Conservation (phyloP, 805 yeast species). For the Starmerella roubikii region DNA sequence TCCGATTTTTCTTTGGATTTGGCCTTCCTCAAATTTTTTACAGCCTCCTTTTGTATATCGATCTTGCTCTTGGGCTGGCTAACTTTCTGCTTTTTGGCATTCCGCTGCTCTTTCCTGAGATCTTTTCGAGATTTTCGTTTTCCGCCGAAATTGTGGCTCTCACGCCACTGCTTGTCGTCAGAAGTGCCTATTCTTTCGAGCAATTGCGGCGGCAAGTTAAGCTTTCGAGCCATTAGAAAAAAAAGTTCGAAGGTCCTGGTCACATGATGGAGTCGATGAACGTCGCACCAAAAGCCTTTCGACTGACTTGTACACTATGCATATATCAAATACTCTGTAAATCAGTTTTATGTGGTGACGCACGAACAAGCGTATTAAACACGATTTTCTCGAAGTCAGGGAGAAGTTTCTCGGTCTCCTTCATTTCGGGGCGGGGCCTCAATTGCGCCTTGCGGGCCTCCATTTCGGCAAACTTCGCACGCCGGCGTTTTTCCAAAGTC, state of each 20-base stretch:
- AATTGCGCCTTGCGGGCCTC: slow-evolving; percentile 17
- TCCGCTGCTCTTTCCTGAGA: slow-evolving; percentile 16
- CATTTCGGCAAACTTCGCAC: slow-evolving; percentile 16
- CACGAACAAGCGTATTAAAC: slow-evolving; percentile 1
- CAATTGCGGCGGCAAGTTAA: slow-evolving; percentile 15
- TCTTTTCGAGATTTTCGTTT: slow-evolving; percentile 18
- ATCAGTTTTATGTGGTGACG: slow-evolving; percentile 4
- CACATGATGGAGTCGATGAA: too few relatives aligned
- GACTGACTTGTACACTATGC: too few relatives aligned
- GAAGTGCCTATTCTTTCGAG: slow-evolving; percentile 11
- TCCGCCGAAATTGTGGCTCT: slow-evolving; percentile 13
- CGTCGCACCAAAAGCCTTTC: too few relatives aligned
- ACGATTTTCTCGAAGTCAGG: slow-evolving; percentile 16
- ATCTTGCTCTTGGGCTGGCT: background rate
- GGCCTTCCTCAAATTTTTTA: slow-evolving; percentile 2
- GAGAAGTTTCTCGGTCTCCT: slow-evolving; percentile 23
- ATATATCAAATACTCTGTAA: slow-evolving; percentile 1
- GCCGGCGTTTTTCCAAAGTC: slow-evolving; percentile 22
- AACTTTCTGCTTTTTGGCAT: slow-evolving; percentile 9
- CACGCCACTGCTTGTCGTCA: slow-evolving; percentile 17
- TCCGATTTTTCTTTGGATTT: slow-evolving; percentile 5
- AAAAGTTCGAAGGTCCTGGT: too few relatives aligned
- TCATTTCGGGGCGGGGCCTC: slow-evolving; percentile 22
- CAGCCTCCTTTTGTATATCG: too few relatives aligned
- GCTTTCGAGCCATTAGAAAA: slow-evolving; percentile 5